phyloP scores from a whole-genome alignment of 2,329 filamentous ascomycete genomes.

The Amesomyces nigricolor region DNA sequence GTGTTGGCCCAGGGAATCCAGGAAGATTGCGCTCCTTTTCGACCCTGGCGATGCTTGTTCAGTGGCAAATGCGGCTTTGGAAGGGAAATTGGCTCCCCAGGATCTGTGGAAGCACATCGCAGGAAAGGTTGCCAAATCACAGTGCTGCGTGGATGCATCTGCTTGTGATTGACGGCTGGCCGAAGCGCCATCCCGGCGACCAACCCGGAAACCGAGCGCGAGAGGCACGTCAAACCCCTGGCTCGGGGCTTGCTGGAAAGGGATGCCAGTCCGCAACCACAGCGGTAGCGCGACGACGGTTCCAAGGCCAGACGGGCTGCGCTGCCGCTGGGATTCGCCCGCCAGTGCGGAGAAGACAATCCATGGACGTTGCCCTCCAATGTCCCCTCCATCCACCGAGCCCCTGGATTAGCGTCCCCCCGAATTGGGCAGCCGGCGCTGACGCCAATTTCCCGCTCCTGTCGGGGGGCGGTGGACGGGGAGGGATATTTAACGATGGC shows the following conservation, averaged over 20 bases:
- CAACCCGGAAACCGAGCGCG: constrained; percentile 11
- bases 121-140: constrained; percentile 9
- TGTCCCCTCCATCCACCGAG: constrained; percentile 27
- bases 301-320: constrained; percentile 5
- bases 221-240: constrained; percentile 5
- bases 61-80: constrained; percentile 11
- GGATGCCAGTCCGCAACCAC: constrained; percentile 12
- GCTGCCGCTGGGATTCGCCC: constrained; percentile 12
- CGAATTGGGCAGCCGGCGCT: constrained; percentile 20
- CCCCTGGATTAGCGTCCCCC: constrained; percentile 29
- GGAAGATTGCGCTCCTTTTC: not conserved
- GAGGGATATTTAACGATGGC: constrained; percentile 32
- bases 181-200: constrained; percentile 8
- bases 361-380: constrained; percentile 17
- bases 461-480: constrained; percentile 1
- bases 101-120: not conserved
- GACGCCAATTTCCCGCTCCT: constrained; percentile 25
- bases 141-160: constrained; percentile 4
- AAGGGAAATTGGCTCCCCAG: constrained; percentile 5
- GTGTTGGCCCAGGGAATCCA: not conserved
- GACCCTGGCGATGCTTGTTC: not conserved
- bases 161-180: not conserved
- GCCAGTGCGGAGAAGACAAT: constrained; percentile 11
- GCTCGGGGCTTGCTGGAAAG: constrained; percentile 12
- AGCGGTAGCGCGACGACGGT: constrained; percentile 3